These are phyloP conservation scores for Colletotrichum siamense DNA, from an alignment of 2,329 filamentous ascomycete genomes.

Conservation along the genomic window DNA sequence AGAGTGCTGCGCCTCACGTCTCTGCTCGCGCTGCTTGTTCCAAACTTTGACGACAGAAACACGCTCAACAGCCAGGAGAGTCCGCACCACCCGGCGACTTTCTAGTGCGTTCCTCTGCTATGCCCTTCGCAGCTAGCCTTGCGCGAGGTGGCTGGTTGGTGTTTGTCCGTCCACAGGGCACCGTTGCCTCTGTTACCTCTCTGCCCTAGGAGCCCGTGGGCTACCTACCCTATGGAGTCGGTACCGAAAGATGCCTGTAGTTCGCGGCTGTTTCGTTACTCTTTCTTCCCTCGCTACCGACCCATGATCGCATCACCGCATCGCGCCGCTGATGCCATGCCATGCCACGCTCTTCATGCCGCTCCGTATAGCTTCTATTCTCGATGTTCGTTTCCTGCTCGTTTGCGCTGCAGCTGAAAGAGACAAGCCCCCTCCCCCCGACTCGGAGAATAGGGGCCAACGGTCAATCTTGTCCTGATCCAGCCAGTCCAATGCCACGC, in stretches of 20 bases:
- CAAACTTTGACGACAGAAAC: neutral
- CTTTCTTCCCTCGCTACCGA: neutral
- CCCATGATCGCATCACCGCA: slow-evolving; percentile 11
- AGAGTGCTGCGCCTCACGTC: neutral
- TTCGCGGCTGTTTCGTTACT: neutral
- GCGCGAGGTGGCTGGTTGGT: neutral
- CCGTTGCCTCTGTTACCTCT: slow-evolving; percentile 16
- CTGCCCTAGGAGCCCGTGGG: neutral
- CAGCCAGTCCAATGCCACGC: slow-evolving; percentile 4
- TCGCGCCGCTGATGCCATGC: slow-evolving; percentile 15
- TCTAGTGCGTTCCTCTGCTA: slow-evolving; percentile 19
- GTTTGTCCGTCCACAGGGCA: neutral
- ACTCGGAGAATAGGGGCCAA: neutral
- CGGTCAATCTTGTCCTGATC: neutral
- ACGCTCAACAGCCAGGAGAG: neutral
- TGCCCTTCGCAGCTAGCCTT: slow-evolving; percentile 2
- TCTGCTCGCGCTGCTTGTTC: neutral
- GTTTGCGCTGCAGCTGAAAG: neutral
- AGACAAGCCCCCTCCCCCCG: neutral
- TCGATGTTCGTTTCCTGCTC: neutral
- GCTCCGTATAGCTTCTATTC: slow-evolving; percentile 11
- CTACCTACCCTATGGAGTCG: neutral
- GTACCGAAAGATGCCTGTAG: neutral
- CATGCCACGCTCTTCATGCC: neutral
- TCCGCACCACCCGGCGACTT: slow-evolving; percentile 2